Evolutionary conservation across 208 protist species (phyloP).

Genomic region (Phytomonas serpens): DNA sequence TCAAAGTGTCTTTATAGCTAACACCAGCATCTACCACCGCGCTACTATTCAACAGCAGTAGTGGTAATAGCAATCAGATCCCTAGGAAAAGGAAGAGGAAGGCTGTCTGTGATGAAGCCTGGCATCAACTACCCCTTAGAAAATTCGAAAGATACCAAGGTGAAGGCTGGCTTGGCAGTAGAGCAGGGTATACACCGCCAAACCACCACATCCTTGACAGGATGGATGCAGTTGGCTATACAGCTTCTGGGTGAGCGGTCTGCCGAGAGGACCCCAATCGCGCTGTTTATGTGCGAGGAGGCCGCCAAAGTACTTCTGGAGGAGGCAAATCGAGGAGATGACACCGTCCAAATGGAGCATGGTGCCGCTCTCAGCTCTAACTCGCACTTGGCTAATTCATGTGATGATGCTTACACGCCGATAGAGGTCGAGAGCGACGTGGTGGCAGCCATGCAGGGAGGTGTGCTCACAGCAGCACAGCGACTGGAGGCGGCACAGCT

Average conservation of each 20-base stretch:
- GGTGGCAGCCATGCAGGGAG: neutral
- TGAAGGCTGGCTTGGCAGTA: constrained; percentile 5
- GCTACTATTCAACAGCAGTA: neutral
- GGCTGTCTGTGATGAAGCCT: neutral
- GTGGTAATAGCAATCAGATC: neutral
- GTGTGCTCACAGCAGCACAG: constrained; percentile 12
- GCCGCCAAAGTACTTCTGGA: constrained; percentile 38
- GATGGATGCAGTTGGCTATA: constrained; percentile 34
- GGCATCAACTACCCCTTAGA: neutral
- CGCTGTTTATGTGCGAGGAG: constrained; percentile 38
- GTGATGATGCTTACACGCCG: neutral
- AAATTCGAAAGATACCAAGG: constrained; percentile 4
- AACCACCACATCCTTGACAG: constrained; percentile 16
- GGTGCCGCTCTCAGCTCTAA: neutral
- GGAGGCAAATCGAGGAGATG: constrained; percentile 20
- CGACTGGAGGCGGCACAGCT: constrained; percentile 47
- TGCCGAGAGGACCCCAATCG: constrained; percentile 14
- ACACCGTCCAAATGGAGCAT: constrained; percentile 13
- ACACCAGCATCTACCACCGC: neutral
- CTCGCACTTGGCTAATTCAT: neutral
- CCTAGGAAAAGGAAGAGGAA: neutral
- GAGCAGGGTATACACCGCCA: neutral
- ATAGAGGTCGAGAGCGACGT: constrained; percentile 3
- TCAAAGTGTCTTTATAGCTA: neutral
- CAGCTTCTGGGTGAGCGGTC: constrained; percentile 23